phyloP scores from a whole-genome alignment of 768 basidiomycete genomes.

The Boletus reticuloceps region DNA sequence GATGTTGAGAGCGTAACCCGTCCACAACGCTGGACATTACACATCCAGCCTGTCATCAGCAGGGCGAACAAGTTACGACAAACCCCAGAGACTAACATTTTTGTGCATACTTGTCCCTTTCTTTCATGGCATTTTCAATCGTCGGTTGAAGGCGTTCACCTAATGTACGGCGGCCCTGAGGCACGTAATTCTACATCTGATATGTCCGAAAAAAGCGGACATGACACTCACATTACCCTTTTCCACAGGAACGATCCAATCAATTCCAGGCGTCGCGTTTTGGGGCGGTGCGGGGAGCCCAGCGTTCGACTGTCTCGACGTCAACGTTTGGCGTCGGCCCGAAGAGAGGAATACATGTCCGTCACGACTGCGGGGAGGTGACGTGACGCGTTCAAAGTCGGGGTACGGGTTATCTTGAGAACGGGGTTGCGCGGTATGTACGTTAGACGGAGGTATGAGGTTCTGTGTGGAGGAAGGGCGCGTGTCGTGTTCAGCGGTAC shows the following conservation, averaged over 20 bases:
- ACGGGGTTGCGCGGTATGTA: background rate
- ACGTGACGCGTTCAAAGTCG: conserved; percentile 5
- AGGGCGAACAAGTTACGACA: background rate
- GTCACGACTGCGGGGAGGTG: conserved; percentile 11
- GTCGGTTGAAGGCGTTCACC: conserved; percentile 57
- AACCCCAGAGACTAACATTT: conserved; percentile 37
- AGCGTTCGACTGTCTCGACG: too few relatives aligned
- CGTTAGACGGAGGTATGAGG: too few relatives aligned
- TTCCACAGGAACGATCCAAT: conserved; percentile 28
- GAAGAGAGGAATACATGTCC: conserved; percentile 8
- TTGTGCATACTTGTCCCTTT: conserved; percentile 44
- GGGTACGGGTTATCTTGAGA: conserved; percentile 2
- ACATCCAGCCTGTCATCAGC: background rate
- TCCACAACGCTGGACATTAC: conserved; percentile 27
- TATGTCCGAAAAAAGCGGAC: background rate
- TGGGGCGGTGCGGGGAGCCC: background rate
- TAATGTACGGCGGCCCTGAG: conserved; percentile 37
- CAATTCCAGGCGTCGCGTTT: conserved; percentile 9
- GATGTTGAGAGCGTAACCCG: conserved; percentile 36
- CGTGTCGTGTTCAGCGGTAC: background rate
- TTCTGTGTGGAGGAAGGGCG: conserved; percentile 1
- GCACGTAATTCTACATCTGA: background rate
- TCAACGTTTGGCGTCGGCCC: background rate
- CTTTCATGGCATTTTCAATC: conserved; percentile 42
- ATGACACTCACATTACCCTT: conserved; percentile 17